Evolutionary conservation across 2,329 filamentous ascomycete species (phyloP), one percentile per base, ranked within the genome.

Genomic region (Neofusicoccum parvum): DNA sequence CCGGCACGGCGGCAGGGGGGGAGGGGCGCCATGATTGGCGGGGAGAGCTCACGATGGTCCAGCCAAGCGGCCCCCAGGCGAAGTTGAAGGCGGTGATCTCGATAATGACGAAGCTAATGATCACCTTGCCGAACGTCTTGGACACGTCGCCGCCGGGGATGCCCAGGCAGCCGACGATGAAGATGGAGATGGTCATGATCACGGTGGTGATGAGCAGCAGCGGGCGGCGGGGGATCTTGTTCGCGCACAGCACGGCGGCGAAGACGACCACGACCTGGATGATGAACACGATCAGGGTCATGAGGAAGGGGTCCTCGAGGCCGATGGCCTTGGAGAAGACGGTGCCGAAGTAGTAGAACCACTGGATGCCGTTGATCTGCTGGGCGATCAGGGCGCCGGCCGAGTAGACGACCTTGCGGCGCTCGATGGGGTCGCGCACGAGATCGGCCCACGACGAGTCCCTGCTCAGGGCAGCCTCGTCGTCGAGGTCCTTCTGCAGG

Each of bases 321-420:
- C 80, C 80, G 54, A 82, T 81, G 1, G 76, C 72, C 68, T 82
- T 72, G 23, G 77, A 73, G 67, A 82, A 82, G 36, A 82, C 75
- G 1, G 78, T 78, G 1, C 79, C 80, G 37, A 78, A 82, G 58
- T 76, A 77, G 70, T 81, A 81, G 69, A 80, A 82, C 72, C 78
- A 83, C 54, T 81, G 79, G 62, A 83, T 83, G 20, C 81, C 81
- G 72, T 81, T 81, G 72, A 84, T 80, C 72, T 84, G 81, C 68
- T 83, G 81, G 2, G 80, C 79, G 45, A 81, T 74, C 66, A 83
- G 72, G 23, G 79, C 80, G 11, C 81, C 81, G 7, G 76, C 77
- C 15, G 76, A 76, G 69, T 78, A 83, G 23, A 83, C 71, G 12
- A 83, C 72, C 70, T 84, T 84, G 36, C 80, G 76, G 15, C 81